phyloP scores from a whole-genome alignment of 345 rosid genomes.

The Pseudoturritis turrita region DNA sequence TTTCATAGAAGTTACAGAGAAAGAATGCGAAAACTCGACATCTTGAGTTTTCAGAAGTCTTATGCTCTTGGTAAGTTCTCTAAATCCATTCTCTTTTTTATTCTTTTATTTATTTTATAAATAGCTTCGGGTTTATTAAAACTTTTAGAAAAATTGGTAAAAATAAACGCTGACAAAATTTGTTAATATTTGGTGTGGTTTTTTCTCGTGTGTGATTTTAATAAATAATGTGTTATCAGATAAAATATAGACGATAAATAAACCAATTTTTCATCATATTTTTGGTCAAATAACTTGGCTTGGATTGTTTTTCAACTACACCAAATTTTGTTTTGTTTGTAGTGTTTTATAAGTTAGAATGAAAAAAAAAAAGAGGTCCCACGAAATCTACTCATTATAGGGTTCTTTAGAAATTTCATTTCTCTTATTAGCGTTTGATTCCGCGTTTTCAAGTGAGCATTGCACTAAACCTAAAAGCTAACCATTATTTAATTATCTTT shows the following conservation, averaged over 20 bases:
- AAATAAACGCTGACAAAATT: too few species aligned
- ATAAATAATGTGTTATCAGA: too few species aligned
- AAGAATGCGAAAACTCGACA: conserved; percentile 84
- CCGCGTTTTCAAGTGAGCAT: conserved; percentile 8
- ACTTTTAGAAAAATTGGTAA: too few species aligned
- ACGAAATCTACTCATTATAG: conserved; percentile 23
- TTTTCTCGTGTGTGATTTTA: too few species aligned
- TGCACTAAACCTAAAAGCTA: conserved; percentile 27
- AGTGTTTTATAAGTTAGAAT: conserved; percentile 23
- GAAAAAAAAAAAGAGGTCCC: not conserved
- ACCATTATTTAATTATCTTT: conserved; percentile 16
- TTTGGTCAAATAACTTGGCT: not conserved
- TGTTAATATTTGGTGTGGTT: too few species aligned
- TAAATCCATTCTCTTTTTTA: not conserved
- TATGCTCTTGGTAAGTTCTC: conserved; percentile 72
- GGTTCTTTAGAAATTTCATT: not conserved
- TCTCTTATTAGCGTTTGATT: conserved; percentile 1
- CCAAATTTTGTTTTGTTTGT: not conserved
- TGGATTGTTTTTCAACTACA: not conserved
- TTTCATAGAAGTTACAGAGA: conserved; percentile 85
- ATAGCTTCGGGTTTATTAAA: not conserved
- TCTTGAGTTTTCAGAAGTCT: conserved; percentile 90
- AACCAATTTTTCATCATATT: not conserved
- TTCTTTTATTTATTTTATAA: not conserved
- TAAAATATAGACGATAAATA: too few species aligned